A percentile compares a stretch with the other conserved stretches of the same genome.
Conservation (phyloP, 116 monocot species). For the Trichopus zeylanicus region DNA sequence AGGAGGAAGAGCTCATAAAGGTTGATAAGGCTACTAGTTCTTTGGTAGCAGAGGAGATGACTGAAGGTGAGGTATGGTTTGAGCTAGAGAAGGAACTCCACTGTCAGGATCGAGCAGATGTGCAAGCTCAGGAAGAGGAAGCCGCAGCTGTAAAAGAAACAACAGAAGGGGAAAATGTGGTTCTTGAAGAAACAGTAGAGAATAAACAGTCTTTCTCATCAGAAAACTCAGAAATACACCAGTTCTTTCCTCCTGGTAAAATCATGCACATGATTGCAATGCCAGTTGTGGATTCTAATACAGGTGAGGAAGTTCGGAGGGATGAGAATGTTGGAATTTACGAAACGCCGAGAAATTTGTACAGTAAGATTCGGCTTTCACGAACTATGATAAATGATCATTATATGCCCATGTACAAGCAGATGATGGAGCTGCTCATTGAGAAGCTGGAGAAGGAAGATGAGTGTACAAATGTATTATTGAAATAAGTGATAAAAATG, state of each 20-base stretch:
- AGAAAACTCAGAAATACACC: constrained; percentile 30
- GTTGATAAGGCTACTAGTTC: constrained; percentile 7
- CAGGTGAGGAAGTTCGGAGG: neutral
- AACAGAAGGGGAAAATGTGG: constrained; percentile 41
- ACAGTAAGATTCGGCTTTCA: constrained; percentile 58
- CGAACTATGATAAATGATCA: constrained; percentile 75
- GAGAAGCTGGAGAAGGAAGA: constrained; percentile 39
- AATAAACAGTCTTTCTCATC: constrained; percentile 14
- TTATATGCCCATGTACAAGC: constrained; percentile 76
- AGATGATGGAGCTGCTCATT: constrained; percentile 61
- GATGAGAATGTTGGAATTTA: constrained; percentile 39
- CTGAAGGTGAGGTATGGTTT: constrained; percentile 51
- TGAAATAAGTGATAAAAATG: too few relatives aligned
- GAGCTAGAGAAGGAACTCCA: constrained; percentile 47
- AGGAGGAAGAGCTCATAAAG: constrained; percentile 27
- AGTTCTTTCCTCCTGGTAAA: constrained; percentile 61
- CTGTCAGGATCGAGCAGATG: constrained; percentile 8
- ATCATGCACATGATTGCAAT: constrained; percentile 65
- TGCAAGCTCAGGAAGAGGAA: constrained; percentile 22
- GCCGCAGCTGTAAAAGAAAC: constrained; percentile 42
- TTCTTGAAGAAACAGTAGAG: constrained; percentile 23
- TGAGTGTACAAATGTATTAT: neutral
- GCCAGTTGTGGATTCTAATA: constrained; percentile 8
- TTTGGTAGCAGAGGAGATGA: constrained; percentile 26
- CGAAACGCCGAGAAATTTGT: constrained; percentile 53